These are phyloP conservation scores for Arthrinium phaeospermum DNA, from an alignment of 2,329 filamentous ascomycete species.

Conservation along the genomic window DNA sequence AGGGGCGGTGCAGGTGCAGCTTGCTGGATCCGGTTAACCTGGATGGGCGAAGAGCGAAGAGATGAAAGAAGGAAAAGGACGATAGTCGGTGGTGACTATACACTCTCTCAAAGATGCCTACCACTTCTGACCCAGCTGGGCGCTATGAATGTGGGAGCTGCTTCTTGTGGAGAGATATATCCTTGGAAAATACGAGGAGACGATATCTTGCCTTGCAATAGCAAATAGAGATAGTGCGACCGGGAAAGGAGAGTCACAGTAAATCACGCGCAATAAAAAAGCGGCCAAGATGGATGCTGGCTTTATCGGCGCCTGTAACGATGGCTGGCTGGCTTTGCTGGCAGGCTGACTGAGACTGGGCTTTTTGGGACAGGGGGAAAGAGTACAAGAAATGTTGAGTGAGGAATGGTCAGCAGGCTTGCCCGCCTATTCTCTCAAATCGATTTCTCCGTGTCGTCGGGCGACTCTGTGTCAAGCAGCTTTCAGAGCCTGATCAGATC, in stretches of 20 bases:
- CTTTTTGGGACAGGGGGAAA: neutral
- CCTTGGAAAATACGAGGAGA: conserved; percentile 21
- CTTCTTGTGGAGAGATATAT: conserved; percentile 22
- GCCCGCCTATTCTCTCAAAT: neutral
- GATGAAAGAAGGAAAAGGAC: neutral
- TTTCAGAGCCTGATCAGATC: conserved; percentile 5
- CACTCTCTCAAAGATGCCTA: conserved; percentile 18
- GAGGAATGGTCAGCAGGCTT: neutral
- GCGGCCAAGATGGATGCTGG: conserved; percentile 13
- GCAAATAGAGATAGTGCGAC: conserved; percentile 19
- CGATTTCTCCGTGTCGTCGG: conserved; percentile 4
- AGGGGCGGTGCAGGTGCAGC: neutral
- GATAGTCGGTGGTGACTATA: conserved; percentile 1
- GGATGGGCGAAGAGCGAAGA: neutral
- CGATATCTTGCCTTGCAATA: conserved; percentile 20
- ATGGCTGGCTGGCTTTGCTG: neutral
- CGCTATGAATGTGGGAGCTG: conserved; percentile 18
- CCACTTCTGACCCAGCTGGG: conserved; percentile 20
- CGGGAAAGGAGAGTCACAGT: conserved; percentile 20
- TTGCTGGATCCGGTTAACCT: conserved; percentile 10
- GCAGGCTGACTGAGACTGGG: neutral
- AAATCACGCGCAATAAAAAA: conserved; percentile 18
- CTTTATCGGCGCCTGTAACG: conserved; percentile 17
- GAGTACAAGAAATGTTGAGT: conserved; percentile 12
- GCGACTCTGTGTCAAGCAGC: conserved; percentile 9